Conservation (phyloP, 1,284 basidiomycete species). For the Sporisorium scitamineum region DNA sequence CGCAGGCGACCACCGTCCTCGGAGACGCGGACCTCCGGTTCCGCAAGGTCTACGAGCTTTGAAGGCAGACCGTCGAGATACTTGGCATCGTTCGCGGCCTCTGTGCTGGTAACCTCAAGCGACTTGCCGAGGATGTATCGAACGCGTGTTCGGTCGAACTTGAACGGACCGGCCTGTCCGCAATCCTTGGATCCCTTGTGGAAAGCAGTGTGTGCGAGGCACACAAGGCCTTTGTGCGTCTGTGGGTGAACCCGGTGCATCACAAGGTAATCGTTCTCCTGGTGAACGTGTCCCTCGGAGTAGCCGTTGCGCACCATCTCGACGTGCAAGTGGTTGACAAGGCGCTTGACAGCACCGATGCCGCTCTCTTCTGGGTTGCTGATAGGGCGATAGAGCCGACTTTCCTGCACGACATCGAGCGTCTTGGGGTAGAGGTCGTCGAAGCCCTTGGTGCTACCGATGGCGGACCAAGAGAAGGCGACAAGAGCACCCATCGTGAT, state of each 20-base stretch:
- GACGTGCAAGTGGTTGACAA: conserved; percentile 63
- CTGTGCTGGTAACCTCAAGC: conserved; percentile 47
- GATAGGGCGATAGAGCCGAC: conserved; percentile 49
- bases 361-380: conserved; percentile 49
- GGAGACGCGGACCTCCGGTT: conserved; percentile 41
- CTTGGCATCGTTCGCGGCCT: conserved; percentile 33
- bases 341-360: conserved; percentile 55
- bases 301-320: conserved; percentile 63
- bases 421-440: conserved; percentile 63
- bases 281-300: conserved; percentile 62
- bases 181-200: conserved; percentile 50
- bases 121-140: conserved; percentile 60
- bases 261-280: conserved; percentile 62
- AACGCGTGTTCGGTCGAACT: conserved; percentile 54
- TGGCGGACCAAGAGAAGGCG: conserved; percentile 64
- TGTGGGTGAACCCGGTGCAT: conserved; percentile 64
- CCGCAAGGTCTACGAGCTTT: conserved; percentile 55
- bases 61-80: conserved; percentile 53
- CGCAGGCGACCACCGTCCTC: conserved; percentile 37
- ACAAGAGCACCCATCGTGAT: conserved; percentile 66
- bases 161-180: conserved; percentile 57
- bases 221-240: conserved; percentile 61
- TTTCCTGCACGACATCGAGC: conserved; percentile 61
- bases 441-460: conserved; percentile 63
- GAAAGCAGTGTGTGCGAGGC: conserved; percentile 63